Evolutionary conservation across 495 filamentous ascomycete species (phyloP), one percentile per base, ranked within the genome.

Genomic region (Penicillium malachiteum): DNA sequence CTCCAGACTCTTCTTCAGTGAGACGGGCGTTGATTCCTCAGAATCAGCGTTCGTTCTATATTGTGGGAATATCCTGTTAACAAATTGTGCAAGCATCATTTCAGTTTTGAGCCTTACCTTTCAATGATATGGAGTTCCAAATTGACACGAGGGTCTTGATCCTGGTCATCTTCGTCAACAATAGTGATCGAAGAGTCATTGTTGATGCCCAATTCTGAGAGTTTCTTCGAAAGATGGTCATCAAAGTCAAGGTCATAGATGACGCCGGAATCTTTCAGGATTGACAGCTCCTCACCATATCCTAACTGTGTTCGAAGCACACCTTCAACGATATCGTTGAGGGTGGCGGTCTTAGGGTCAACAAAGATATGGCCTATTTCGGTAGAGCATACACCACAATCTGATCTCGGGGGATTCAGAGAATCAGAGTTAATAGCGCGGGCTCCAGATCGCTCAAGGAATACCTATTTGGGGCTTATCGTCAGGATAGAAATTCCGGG

Each of bases 171-270:
- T 3, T 96, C 91, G 62, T 98, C 95, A 6, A 87, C 81, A 43
- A 97, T 75, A 1, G 91, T 96, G 50, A 98, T 64, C 64, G 95
- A 92, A 55, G 82, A 86, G 56, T 89, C 87, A 16, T 80, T 72
- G 51, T 81, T 82, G 62, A 85, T 76, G 64, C 90, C 91, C 2
- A 96, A 77, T n/a, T 96, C 88, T 16, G 69, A 77, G 30, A 98
- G 80, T 42, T 85, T 88, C 74, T 91, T 94, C 1, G 71, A 65
- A 1, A 97, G 73, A 57, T 97, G 94, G 56, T 96, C 92, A 7
- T 91, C 90, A 57, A 92, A 78, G 52, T 97, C 94, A 0, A 84
- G 83, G 63, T 97, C 94, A 64, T 95, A 99, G 5, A 97, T 77
- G 7, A 88, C 73, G 44, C 84, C 86, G n/a, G 77, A 69, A 3